Conservation (phyloP, 2,329 filamentous ascomycete species). For the Aureobasidium sp. region DNA sequence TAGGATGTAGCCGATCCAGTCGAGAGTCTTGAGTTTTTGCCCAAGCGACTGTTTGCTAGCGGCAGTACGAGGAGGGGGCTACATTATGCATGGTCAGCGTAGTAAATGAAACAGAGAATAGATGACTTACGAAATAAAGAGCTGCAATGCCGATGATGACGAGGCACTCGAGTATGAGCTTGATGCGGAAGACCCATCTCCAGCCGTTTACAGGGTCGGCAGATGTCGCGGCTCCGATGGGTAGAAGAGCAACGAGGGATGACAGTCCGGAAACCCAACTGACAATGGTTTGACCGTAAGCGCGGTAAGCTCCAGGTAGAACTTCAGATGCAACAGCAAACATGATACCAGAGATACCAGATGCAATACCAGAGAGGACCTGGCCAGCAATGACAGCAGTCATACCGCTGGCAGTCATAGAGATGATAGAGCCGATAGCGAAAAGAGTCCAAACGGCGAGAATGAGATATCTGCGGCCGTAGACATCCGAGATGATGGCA, state of each 20-base stretch:
- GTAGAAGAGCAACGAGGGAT: background rate
- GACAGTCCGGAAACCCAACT: constrained; percentile 5
- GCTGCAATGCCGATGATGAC: constrained; percentile 6
- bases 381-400: constrained; percentile 9
- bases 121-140: background rate
- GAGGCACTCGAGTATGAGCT: constrained; percentile 3
- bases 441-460: background rate
- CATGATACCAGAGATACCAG: constrained; percentile 12
- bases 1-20: constrained; percentile 8
- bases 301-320: constrained; percentile 4
- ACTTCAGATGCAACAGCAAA: constrained; percentile 7
- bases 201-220: constrained; percentile 7
- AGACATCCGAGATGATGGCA: constrained; percentile 5
- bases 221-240: background rate
- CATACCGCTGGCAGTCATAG: constrained; percentile 6
- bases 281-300: constrained; percentile 5
- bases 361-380: constrained; percentile 2
- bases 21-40: constrained; percentile 5
- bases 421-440: background rate
- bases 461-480: background rate
- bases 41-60: constrained; percentile 2
- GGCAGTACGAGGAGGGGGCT: constrained; percentile 7
- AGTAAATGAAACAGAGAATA: background rate
- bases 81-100: background rate
- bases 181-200: constrained; percentile 12